Base-by-base conservation (phyloP, 768 basidiomycete species). In the Daedaleopsis sinensis region DNA sequence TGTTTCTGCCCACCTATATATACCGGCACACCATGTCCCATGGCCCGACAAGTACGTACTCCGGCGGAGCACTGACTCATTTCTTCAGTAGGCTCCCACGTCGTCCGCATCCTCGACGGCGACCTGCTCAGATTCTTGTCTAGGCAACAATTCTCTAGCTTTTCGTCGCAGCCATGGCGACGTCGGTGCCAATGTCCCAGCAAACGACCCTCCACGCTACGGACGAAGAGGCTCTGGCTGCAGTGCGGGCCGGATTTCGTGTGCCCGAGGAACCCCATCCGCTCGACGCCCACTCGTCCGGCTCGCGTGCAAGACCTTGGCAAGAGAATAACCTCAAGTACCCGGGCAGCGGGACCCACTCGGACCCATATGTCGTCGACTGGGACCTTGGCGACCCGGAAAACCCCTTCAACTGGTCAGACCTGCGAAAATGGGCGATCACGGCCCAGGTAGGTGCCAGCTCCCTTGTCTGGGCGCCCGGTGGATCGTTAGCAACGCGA, bases 401-500 rank as follows among this genome's bases (percentile, higher is more conserved):
- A 61, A 78, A 84, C 66, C 85, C 85, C 2, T 83, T 81, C 72
- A 84, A 82, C 69, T 87, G 84, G 83, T 69, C 78, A 5, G 78
- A 70, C 42, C 37, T 66, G 18, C 72, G 73, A 49, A 83, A 80
- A 72, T 86, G 84, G 84, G 48, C 80, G 35, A 83, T 86, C 53
- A 86, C 85, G 1, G 74, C 76, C 36, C 83, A 84, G 73, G 84
- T 81, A 58, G 15, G 70, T 42, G 27, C n/a, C 4, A 42, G 3
- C 52, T 7, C 2, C 19, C 39, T 11, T 18, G 23, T 21, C 23
- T 7, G 4, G 47, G 21, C 47, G 19, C 19, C 15, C 19, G 47
- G 23, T 19, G 18, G 47, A 5, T 15, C 6, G 47, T 10, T 46
- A 32, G 3, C 27, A 32, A 32, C 44, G 44, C 18, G 18, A 21